Evolutionary conservation across 805 yeast species (phyloP), one percentile per base, ranked within the genome.

Genomic region (Wickerhamomyces pijperi): DNA sequence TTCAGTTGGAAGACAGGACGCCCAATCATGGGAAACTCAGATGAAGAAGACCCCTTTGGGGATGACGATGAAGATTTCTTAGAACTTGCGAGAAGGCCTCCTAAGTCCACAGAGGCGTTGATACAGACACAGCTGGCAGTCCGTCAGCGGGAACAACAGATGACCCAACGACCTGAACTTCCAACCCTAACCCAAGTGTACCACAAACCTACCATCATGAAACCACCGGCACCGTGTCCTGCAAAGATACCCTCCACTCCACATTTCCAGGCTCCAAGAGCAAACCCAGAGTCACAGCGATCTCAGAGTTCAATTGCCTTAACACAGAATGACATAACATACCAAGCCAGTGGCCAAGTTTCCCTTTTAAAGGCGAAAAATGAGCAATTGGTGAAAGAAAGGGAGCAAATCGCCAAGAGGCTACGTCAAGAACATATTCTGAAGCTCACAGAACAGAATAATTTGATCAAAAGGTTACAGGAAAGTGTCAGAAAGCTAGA

Each of bases 261-360:
- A 7, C 23, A 6, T 9, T 21, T 25, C 29, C 9, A 11, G 9
- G 29, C 29, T 13, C 29, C 13, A 9, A 25, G 9, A 25, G 5
- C 33, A 7, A 31, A 31, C 15, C 9, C 19, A 15, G 33, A 16
- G 19, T 12, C 19, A 6, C 17, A 31, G 11, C 11, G 19, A 15
- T 5, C 33, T n/a, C 9, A 31, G 9, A 6, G 12, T 9, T 4
- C 19, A n/a, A 6, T 5, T 4, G 12, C 8, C 33, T 15, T 15
- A 5, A 31, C 33, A 9, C 50, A 40, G 43, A 51, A 38, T 35
- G 61, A 61, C 32, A 45, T 76, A n/a, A 14, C 12, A 5, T 65
- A 63, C 39, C 60, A 68, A 28, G 80, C 84, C 5, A 73, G 72
- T 40, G 97, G 97, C 3, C 95, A 88, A 51, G 77, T 83, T 29